Conservation (phyloP, 1,284 basidiomycete species). For the Rhizoctonia solani region DNA sequence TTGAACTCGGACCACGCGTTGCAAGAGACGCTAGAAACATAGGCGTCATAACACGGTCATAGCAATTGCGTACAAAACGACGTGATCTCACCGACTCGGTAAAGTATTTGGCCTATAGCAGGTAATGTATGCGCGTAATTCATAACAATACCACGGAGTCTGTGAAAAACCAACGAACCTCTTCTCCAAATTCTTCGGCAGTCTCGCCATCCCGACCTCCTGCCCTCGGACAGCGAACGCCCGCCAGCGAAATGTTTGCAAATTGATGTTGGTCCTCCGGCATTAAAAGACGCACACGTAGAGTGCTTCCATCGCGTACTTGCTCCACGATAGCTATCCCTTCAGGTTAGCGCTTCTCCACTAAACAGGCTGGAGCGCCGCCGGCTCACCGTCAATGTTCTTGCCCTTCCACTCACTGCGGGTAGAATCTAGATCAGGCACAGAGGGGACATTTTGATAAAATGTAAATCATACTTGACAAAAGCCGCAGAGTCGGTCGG, state of each 20-base stretch:
- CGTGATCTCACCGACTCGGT: constrained; percentile 64
- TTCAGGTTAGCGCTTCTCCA: constrained; percentile 9
- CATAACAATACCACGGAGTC: background rate
- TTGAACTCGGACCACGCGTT: constrained; percentile 84
- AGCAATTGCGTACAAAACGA: constrained; percentile 1
- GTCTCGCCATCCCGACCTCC: constrained; percentile 73
- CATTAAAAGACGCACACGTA: constrained; percentile 86
- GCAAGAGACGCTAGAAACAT: constrained; percentile 66
- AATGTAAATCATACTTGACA: constrained; percentile 49
- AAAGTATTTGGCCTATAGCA: constrained; percentile 84
- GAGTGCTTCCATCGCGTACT: constrained; percentile 90
- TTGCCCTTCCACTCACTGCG: constrained; percentile 85
- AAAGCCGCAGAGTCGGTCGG: constrained; percentile 88
- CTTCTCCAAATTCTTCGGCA: constrained; percentile 83
- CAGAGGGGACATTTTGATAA: background rate
- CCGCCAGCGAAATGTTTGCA: constrained; percentile 82
- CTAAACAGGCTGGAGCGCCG: background rate
- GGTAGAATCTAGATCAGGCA: constrained; percentile 15
- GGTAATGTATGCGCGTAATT: constrained; percentile 38
- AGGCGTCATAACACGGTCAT: background rate
- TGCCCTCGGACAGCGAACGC: constrained; percentile 78
- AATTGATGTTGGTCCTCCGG: constrained; percentile 88
- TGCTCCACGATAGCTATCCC: constrained; percentile 84
- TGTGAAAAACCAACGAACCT: constrained; percentile 55
- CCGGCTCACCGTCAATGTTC: constrained; percentile 72